Percentiles rank a stretch among this genome's conserved stretches.
Evolutionary conservation across 495 filamentous ascomycete species (phyloP).

Genomic region (Pseudevernia furfuracea): DNA sequence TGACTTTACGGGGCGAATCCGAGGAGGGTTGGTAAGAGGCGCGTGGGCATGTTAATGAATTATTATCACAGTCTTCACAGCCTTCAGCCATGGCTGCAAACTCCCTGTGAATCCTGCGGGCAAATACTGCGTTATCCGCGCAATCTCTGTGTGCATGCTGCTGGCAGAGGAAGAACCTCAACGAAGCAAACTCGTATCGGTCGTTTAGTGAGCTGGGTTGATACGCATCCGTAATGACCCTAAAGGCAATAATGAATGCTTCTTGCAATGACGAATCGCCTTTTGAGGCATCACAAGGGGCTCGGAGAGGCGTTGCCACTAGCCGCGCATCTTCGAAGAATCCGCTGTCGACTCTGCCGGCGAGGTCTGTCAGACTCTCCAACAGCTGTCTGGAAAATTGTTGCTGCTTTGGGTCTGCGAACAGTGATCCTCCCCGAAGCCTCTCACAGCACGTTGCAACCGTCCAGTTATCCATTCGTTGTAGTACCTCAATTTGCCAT

Average conservation of each 20-base stretch:
- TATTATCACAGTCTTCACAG: constrained; percentile 27
- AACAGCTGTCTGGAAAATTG: constrained; percentile 39
- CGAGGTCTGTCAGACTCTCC: constrained; percentile 37
- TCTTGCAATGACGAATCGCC: constrained; percentile 23
- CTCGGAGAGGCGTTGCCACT: constrained; percentile 40
- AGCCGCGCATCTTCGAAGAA: constrained; percentile 44
- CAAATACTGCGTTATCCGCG: constrained; percentile 45
- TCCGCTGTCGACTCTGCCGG: constrained; percentile 38
- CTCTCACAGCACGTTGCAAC: constrained; percentile 44
- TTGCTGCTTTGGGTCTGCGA: constrained; percentile 29
- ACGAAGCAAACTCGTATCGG: constrained; percentile 41
- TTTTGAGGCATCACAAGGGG: constrained; percentile 34
- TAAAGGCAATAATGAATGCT: constrained; percentile 47
- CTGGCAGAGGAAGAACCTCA: constrained; percentile 50
- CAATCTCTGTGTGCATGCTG: constrained; percentile 47
- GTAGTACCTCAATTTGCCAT: constrained; percentile 52
- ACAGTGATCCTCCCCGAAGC: constrained; percentile 27
- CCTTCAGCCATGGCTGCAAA: constrained; percentile 31
- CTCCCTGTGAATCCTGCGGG: constrained; percentile 41
- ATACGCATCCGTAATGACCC: constrained; percentile 47
- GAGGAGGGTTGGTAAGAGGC: constrained; percentile 30
- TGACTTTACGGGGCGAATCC: neutral
- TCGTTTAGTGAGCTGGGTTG: constrained; percentile 36
- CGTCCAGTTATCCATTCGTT: constrained; percentile 50
- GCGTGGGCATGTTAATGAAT: constrained; percentile 31